Conservation (phyloP, 2,329 filamentous ascomycete genomes). For the Neoascochyta sp. region DNA sequence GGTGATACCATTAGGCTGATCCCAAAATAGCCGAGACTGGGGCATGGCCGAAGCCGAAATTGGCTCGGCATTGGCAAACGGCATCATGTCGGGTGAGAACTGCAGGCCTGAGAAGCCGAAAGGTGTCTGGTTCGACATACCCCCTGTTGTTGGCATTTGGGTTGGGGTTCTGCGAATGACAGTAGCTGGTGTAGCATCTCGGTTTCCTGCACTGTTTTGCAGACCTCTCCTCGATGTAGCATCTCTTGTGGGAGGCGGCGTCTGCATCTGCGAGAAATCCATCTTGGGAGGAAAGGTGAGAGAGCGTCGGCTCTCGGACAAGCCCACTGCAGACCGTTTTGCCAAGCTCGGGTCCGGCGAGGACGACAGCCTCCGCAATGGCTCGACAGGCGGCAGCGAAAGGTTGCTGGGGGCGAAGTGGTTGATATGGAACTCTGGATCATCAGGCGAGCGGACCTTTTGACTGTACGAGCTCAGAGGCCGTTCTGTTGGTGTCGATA, state of each 20-base stretch:
- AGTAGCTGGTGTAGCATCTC: constrained; percentile 35
- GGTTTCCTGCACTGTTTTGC: constrained; percentile 27
- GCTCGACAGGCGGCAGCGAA: constrained; percentile 58
- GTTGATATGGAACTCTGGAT: constrained; percentile 56
- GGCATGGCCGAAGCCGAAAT: constrained; percentile 56
- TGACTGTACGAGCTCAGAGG: constrained; percentile 36
- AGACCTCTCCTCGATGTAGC: constrained; percentile 49
- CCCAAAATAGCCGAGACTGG: constrained; percentile 44
- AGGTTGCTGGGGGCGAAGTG: constrained; percentile 56
- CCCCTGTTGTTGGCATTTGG: constrained; percentile 22
- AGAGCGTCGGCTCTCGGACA: constrained; percentile 13
- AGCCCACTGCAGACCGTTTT: constrained; percentile 8
- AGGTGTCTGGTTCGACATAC: constrained; percentile 37
- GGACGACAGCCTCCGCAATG: constrained; percentile 56
- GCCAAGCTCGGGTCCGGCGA: constrained; percentile 49
- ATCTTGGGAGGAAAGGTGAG: constrained; percentile 30
- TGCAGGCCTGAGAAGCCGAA: constrained; percentile 53
- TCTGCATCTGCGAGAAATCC: constrained; percentile 54
- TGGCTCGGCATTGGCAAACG: constrained; percentile 50
- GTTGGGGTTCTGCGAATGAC: constrained; percentile 42
- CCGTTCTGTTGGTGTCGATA: constrained; percentile 35
- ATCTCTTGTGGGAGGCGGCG: constrained; percentile 58
- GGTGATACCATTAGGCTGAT: constrained; percentile 25
- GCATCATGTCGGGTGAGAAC: constrained; percentile 57
- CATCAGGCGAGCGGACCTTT: constrained; percentile 36